Base-by-base conservation (phyloP, 2,329 filamentous ascomycete genomes). In the Raffaelea arxii region DNA sequence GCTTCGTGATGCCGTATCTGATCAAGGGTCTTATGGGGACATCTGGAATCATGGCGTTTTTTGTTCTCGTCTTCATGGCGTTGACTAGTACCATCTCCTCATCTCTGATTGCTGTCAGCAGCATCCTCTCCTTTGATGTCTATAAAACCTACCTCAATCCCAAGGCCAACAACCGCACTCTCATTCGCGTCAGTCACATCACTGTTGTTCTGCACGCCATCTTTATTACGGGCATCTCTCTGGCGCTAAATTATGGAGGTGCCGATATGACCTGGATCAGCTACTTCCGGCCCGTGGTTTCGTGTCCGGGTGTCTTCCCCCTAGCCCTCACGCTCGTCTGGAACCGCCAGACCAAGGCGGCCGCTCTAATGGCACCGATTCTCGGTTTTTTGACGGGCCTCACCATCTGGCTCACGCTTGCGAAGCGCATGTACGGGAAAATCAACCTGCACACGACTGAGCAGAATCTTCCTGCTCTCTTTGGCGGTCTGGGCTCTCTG, bases 41-140 rank as follows among this genome's bases (percentile, higher is more conserved):
- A 18, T 57, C 57, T 9, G 64, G 63, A 4, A 58, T 61, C 1
- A 59, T 57, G 3, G 54, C 62, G 3, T 53, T 65, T 49, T 54
- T 66, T 5, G 52, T 71, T 2, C 59, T 70, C 11, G 58, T 71
- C 0, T 72, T 72, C 58, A 71, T 71, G 69, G 67, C 68, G 4
- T 64, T 70, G 3, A 71, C 69, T 0, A 62, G 59, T 10, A 63
- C 64, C 0, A 67, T 68, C 36, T 66, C 54, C 5, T 65, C 67
- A 0, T 65, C 70, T 39, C 59, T 70, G 12, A 70, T 72, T 12
- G 66, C 61, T 3, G 61, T 63, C 2, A 61, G 59, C 4, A 60
- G 60, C 3, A 51, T 68, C 4, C 52, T 65, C 22, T 64, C 63
- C 0, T 67, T 65, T 46, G 65, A 67, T 40, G 49, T 67, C 11